Evolutionary conservation across 2,329 filamentous ascomycete species (phyloP), one percentile per base, ranked within the genome.

Genomic region (Colletotrichum horii): DNA sequence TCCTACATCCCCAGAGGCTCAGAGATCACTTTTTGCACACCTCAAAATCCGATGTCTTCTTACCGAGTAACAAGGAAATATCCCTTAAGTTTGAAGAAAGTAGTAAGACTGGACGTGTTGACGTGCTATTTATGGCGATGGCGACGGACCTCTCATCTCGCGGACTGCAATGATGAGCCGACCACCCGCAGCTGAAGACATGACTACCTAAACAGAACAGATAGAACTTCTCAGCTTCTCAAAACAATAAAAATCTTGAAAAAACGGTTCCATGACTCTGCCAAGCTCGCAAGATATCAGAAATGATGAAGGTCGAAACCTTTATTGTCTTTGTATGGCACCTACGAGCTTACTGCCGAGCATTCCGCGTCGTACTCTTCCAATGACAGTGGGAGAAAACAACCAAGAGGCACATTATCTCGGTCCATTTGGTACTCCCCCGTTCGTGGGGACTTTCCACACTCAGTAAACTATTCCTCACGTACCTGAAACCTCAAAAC

Each of bases 391-490:
- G n/a, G 38, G 12, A 48, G 43, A 52, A 52, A 14, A 22, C 11
- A 2, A 5, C 11, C 0, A 3, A n/a, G 19, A 48, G 0, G 19
- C 38, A n/a, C 2, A 14, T 48, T 22, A 3, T 8, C 43, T 48
- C 43, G 3, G 43, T 3, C n/a, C 19, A 2, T 14, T 5, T n/a
- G 19, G 9, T 22, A 11, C n/a, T 12, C 9, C 2, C 3, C n/a
- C 6, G 9, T 12, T 48, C 9, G 0, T 48, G 3, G 2, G n/a
- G 0, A 14, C 43, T 0, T 22, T 48, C 2, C 19, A 2, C 43
- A 48, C 11, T 48, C 3, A 43, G 19, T 43, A 0, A 43, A n/a
- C 1, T 9, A n/a, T 43, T 43, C 0, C 19, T 4, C 3, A 43
- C 9, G 1, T 43, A n/a, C 38, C n/a, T 43, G 38, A 6, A 43